phyloP scores from a whole-genome alignment of 768 basidiomycete species.

The Phanerodontia chrysosporium region DNA sequence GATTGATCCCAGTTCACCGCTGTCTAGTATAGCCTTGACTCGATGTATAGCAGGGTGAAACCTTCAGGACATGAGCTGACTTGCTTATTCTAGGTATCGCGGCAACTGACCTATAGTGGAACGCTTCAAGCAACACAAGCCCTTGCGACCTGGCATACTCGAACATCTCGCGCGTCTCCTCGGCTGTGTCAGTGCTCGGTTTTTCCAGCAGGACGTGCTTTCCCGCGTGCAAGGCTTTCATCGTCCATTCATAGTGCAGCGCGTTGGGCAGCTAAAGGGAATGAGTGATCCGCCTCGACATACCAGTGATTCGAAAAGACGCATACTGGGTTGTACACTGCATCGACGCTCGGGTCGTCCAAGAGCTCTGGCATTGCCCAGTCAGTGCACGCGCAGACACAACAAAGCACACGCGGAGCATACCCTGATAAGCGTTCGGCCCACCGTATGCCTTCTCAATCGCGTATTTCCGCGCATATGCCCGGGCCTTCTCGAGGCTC shows the following conservation, averaged over 20 bases:
- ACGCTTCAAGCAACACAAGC: slow-evolving; percentile 55
- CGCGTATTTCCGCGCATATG: slow-evolving; percentile 5
- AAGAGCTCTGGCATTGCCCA: slow-evolving; percentile 35
- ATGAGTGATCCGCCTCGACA: background rate
- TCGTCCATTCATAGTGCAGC: slow-evolving; percentile 64
- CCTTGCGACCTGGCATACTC: slow-evolving; percentile 43
- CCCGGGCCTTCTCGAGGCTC: slow-evolving; percentile 4
- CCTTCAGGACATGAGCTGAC: too few relatives aligned
- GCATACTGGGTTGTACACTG: slow-evolving; percentile 51
- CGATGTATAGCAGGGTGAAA: slow-evolving; percentile 60
- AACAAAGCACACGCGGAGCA: background rate
- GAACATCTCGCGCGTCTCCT: slow-evolving; percentile 50
- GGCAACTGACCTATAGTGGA: slow-evolving; percentile 52
- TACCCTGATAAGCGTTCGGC: slow-evolving; percentile 10
- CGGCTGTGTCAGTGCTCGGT: slow-evolving; percentile 47
- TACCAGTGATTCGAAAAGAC: background rate
- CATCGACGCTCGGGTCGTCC: slow-evolving; percentile 49
- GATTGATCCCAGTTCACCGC: slow-evolving; percentile 50
- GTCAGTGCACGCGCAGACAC: background rate
- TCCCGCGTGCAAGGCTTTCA: slow-evolving; percentile 55
- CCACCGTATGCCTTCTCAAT: slow-evolving; percentile 14
- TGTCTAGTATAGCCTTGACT: slow-evolving; percentile 48
- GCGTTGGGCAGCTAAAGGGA: slow-evolving; percentile 49
- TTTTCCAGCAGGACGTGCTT: slow-evolving; percentile 68
- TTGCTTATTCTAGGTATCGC: too few relatives aligned